phyloP scores from a whole-genome alignment of 441 rosid genomes.

The Gossypium davidsonii region DNA sequence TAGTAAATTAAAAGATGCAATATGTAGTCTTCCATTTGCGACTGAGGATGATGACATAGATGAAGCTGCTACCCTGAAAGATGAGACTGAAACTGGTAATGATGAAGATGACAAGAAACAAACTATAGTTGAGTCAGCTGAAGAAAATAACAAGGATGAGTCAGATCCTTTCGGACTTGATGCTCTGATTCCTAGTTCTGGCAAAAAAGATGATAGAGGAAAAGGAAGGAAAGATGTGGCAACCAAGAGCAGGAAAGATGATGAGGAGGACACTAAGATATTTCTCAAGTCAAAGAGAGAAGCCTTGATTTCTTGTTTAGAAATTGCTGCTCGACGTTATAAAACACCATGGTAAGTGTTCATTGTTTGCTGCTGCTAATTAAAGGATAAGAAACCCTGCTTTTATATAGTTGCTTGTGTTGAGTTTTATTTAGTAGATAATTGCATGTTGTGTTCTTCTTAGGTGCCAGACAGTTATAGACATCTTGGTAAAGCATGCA shows the following conservation, averaged over 20 bases:
- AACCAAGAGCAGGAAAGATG: conserved; percentile 33
- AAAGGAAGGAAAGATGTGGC: conserved; percentile 49
- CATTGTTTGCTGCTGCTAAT: neutral
- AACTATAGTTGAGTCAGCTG: conserved; percentile 28
- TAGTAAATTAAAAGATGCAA: conserved; percentile 48
- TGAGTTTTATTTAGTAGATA: neutral
- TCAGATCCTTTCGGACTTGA: conserved; percentile 94
- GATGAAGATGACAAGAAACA: conserved; percentile 27
- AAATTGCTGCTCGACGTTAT: conserved; percentile 84
- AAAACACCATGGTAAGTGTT: conserved; percentile 63
- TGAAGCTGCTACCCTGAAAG: conserved; percentile 64
- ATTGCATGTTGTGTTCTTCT: conserved; percentile 7
- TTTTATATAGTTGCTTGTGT: neutral
- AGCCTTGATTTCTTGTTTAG: conserved; percentile 74
- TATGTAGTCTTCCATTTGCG: conserved; percentile 62
- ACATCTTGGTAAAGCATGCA: conserved; percentile 89
- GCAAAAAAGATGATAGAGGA: conserved; percentile 46
- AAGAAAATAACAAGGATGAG: conserved; percentile 36
- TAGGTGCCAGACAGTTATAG: conserved; percentile 97
- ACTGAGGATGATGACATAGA: conserved; percentile 64
- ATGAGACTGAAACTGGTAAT: conserved; percentile 28
- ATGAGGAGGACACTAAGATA: conserved; percentile 57
- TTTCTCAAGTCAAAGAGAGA: conserved; percentile 70
- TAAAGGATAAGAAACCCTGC: neutral
- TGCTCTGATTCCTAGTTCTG: conserved; percentile 47